phyloP scores from a whole-genome alignment of 2,329 filamentous ascomycete species.

The Nemania serpens region DNA sequence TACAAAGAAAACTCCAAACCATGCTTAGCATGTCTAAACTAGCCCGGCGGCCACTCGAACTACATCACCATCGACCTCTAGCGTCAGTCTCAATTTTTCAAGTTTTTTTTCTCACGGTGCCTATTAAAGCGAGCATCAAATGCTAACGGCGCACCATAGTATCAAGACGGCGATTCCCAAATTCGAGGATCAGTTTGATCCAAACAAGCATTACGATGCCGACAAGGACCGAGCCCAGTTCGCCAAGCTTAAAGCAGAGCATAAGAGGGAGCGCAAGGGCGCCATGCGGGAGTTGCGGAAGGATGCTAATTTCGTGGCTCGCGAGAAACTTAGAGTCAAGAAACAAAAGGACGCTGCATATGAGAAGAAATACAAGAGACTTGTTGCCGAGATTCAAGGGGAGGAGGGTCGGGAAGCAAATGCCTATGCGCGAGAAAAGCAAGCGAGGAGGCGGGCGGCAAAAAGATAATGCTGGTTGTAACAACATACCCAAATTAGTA shows the following conservation, averaged over 20 bases:
- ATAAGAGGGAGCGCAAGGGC: constrained; percentile 94
- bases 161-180: constrained; percentile 71
- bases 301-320: constrained; percentile 90
- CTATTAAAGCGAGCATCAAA: not conserved
- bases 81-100: constrained; percentile 64
- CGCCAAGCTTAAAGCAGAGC: constrained; percentile 83
- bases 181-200: constrained; percentile 95
- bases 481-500: not conserved
- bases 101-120: constrained; percentile 40
- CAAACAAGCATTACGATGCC: constrained; percentile 95
- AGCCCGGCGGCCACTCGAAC: constrained; percentile 75
- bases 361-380: constrained; percentile 91
- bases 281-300: constrained; percentile 93
- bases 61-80: constrained; percentile 87
- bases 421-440: constrained; percentile 85
- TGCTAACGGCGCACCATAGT: constrained; percentile 17
- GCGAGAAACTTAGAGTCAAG: constrained; percentile 89
- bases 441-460: constrained; percentile 69
- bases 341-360: constrained; percentile 92
- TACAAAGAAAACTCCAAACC: constrained; percentile 52
- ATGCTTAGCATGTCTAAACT: constrained; percentile 66
- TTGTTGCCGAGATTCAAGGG: constrained; percentile 94
- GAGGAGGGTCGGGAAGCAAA: constrained; percentile 89
- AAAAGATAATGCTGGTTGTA: constrained; percentile 43
- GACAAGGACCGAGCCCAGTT: constrained; percentile 86